phyloP scores from a whole-genome alignment of 257 asterid genomes.

The Oldenlandia corymbosa region DNA sequence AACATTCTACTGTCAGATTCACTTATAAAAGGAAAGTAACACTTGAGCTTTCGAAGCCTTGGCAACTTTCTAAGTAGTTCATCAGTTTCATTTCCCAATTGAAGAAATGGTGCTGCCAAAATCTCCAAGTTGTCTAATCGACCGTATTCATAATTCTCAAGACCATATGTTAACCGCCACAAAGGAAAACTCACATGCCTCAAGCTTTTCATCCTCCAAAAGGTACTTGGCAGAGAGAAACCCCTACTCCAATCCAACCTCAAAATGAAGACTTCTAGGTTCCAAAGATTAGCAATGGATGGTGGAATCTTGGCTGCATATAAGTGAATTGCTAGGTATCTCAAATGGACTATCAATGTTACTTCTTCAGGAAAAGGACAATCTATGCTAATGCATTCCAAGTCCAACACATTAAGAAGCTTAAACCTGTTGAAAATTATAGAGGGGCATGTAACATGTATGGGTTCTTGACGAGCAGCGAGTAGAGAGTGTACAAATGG shows the following conservation, averaged over 20 bases:
- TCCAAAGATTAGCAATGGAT: constrained; percentile 3
- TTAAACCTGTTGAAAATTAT: not conserved
- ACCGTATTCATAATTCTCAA: not conserved
- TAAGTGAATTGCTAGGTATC: constrained; percentile 4
- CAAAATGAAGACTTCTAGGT: constrained; percentile 2
- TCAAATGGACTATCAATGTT: constrained; percentile 5
- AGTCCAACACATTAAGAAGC: constrained; percentile 18
- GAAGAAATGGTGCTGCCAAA: not conserved
- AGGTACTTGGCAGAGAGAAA: constrained; percentile 6
- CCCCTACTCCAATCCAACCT: not conserved
- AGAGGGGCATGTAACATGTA: not conserved
- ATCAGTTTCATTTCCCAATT: not conserved
- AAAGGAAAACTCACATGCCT: not conserved
- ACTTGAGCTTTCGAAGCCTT: constrained; percentile 11
- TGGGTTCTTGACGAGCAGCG: too few relatives aligned
- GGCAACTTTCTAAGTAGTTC: constrained; percentile 8
- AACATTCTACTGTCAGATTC: not conserved
- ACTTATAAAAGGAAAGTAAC: too few relatives aligned
- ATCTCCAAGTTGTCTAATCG: not conserved
- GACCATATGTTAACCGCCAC: not conserved
- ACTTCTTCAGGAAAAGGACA: constrained; percentile 1
- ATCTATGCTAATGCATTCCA: not conserved
- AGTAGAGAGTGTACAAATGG: too few relatives aligned
- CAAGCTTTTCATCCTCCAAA: constrained; percentile 7
- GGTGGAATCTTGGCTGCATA: not conserved